Percentiles rank a stretch among this genome's conserved stretches.
Evolutionary conservation across 2,329 filamentous ascomycete species (phyloP).

Genomic region (Tetracladium maxilliforme): DNA sequence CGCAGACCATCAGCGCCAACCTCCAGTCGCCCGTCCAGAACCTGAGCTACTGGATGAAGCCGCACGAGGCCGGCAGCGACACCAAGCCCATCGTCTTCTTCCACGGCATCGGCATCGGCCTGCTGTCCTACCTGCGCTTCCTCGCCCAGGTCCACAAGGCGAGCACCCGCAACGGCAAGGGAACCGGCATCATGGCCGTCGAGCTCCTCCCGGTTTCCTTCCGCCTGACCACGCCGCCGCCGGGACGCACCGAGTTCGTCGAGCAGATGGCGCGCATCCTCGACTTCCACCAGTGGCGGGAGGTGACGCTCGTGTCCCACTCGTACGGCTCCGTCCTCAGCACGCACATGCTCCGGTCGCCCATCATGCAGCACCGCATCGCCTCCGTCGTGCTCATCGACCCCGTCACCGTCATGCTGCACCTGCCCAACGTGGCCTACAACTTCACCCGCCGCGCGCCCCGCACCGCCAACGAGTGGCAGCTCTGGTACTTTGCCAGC

Average conservation of each 20-base stretch:
- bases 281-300: constrained; percentile 29
- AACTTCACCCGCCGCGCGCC: constrained; percentile 37
- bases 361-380: constrained; percentile 24
- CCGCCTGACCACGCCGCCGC: constrained; percentile 33
- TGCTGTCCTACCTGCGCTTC: constrained; percentile 41
- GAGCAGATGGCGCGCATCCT: constrained; percentile 36
- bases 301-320: constrained; percentile 37
- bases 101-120: constrained; percentile 46
- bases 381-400: constrained; percentile 38
- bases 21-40: constrained; percentile 27
- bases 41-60: constrained; percentile 43
- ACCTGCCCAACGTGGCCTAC: constrained; percentile 47
- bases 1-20: constrained; percentile 27
- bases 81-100: constrained; percentile 44
- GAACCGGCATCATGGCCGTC: constrained; percentile 41
- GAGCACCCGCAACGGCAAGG: constrained; percentile 20
- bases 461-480: constrained; percentile 36
- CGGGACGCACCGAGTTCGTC: constrained; percentile 30
- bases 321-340: constrained; percentile 37
- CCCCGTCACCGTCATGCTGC: constrained; percentile 42
- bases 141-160: constrained; percentile 31
- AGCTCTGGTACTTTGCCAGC: constrained; percentile 44
- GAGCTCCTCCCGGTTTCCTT: constrained; percentile 45
- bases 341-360: constrained; percentile 35
- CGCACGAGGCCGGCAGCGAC: constrained; percentile 43